Evolutionary conservation across 176 grass and related monocot genomes (phyloP).

Genomic region (Aegilops umbellulata): DNA sequence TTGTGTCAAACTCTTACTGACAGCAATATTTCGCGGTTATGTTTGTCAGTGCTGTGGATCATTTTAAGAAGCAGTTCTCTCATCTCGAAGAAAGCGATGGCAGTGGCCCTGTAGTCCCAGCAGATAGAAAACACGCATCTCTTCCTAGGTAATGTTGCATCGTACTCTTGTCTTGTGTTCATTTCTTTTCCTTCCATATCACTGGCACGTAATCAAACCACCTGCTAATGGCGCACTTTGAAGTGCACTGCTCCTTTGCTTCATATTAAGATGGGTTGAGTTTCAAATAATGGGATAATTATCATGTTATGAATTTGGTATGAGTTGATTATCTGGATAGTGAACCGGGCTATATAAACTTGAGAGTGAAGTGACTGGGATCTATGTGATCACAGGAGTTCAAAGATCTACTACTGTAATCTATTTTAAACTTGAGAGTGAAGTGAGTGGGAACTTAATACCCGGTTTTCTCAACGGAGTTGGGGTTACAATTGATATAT

Average conservation of each 20-base stretch:
- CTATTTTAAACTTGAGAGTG: too few species aligned
- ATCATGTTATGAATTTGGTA: neutral
- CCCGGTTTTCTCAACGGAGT: neutral
- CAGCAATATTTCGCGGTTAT: neutral
- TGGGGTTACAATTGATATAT: neutral
- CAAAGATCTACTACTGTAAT: neutral
- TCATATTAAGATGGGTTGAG: neutral
- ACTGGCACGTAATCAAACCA: neutral
- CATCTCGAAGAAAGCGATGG: conserved; percentile 79
- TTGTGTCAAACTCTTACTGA: conserved; percentile 18
- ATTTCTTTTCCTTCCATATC: neutral
- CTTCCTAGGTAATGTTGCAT: conserved; percentile 75
- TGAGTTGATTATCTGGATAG: neutral
- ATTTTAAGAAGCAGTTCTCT: conserved; percentile 91
- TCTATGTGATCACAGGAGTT: neutral
- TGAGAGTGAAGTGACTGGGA: neutral
- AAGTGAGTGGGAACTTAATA: too few species aligned
- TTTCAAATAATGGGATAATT: neutral
- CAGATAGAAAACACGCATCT: conserved; percentile 84
- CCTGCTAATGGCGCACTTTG: neutral
- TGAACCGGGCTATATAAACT: conserved; percentile 4
- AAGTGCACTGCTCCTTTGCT: neutral
- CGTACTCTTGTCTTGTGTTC: conserved; percentile 17
- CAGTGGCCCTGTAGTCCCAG: conserved; percentile 43
- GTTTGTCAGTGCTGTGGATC: conserved; percentile 79